These are phyloP conservation scores for Aspergillus phoenicis DNA, from an alignment of 2,329 filamentous ascomycete genomes.

Conservation along the genomic window DNA sequence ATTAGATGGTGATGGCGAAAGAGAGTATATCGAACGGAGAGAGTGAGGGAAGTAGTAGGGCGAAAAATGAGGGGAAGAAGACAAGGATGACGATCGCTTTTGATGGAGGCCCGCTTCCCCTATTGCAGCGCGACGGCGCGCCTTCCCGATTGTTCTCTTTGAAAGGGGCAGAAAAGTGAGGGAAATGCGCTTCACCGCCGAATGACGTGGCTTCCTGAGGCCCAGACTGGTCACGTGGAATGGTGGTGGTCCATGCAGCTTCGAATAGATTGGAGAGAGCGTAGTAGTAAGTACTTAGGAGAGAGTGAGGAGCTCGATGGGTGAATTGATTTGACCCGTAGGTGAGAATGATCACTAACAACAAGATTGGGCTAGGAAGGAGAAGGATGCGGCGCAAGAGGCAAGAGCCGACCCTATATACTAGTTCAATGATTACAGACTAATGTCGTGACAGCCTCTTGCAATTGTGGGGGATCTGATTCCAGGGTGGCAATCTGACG, in stretches of 20 bases:
- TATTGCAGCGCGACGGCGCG: neutral
- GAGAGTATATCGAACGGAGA: neutral
- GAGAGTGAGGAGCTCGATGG: neutral
- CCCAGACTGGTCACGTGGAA: neutral
- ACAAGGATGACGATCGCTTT: slow-evolving; percentile 1
- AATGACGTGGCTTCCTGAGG: neutral
- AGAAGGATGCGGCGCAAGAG: neutral
- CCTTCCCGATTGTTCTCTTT: neutral
- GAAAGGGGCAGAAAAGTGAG: neutral
- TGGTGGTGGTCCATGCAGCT: neutral
- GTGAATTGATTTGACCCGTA: too few relatives aligned
- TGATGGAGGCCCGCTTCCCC: neutral
- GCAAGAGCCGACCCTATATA: neutral
- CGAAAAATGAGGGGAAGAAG: neutral
- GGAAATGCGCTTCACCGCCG: neutral
- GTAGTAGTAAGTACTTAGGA: neutral
- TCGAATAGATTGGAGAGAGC: neutral
- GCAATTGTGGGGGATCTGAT: slow-evolving; percentile 11
- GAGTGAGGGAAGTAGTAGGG: too few relatives aligned
- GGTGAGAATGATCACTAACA: neutral
- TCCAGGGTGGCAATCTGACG: slow-evolving; percentile 10
- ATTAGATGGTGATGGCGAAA: neutral
- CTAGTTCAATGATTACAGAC: neutral
- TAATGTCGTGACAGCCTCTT: neutral
- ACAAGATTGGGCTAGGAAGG: neutral